Evolutionary conservation across 2,329 filamentous ascomycete genomes (phyloP), one percentile per base, ranked within the genome.

Genomic region (Verticillium tricorpus): DNA sequence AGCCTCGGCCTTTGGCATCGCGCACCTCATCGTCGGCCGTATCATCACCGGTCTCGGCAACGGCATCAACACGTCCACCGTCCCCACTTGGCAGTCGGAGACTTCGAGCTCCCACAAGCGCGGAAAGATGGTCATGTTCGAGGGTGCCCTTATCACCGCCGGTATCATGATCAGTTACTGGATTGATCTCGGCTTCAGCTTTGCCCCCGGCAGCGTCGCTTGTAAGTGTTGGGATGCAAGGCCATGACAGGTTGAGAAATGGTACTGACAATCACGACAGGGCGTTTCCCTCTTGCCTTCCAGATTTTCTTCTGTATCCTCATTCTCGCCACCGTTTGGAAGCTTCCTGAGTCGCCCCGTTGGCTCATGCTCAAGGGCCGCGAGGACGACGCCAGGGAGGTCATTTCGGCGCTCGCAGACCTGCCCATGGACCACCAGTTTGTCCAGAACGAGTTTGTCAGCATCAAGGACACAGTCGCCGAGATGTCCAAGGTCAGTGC

Each of bases 401-500:
- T 82, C 3, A 73, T 83, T 3, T 73, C 78, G 17, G 76, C 76
- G 1, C 68, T 82, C 5, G 69, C 70, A 4, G 74, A 80, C 59
- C 64, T 66, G 3, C 69, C 78, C 5, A 63, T 77, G 7, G 78
- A 87, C 25, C 77, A 84, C 63, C 78, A 78, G 19, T 77, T 84
- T 59, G 82, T 88, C n/a, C 75, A 82, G 45, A 75, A 82, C 37
- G 84, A 90, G 69, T 77, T 79, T 60, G 60, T 68, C 3, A 75
- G 76, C 45, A 82, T 82, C 66, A 84, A 85, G 67, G 83, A 88
- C 60, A 85, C 89, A 1, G 87, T 90, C n/a, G 75, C 86, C n/a
- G 89, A 93, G 70, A 67, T 80, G 70, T 75, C 78, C 62, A 80
- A 82, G 45, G 45, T 45, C 39, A 45, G 39, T 45, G 8, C 6